phyloP scores from a whole-genome alignment of 768 basidiomycete genomes.

The Aureoboletus auriporus region DNA sequence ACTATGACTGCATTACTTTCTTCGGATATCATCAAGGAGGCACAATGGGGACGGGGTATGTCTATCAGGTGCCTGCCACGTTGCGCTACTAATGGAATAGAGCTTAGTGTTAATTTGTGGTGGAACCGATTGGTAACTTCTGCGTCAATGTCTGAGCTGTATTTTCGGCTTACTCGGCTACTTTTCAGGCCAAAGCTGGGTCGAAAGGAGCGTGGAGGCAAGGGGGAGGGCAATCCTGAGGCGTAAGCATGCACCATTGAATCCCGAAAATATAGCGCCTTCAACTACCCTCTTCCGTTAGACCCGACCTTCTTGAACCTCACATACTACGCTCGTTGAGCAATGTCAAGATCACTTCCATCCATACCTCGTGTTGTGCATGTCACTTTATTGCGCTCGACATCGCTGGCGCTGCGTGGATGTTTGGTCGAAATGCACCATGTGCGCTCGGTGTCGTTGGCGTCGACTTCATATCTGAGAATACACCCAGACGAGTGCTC shows the following conservation, averaged over 20 bases:
- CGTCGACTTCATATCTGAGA: conserved; percentile 64
- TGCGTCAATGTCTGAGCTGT: neutral
- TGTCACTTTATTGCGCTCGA: conserved; percentile 79
- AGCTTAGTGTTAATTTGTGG: conserved; percentile 74
- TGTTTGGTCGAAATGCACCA: conserved; percentile 83
- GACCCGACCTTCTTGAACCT: conserved; percentile 84
- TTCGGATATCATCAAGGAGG: conserved; percentile 24
- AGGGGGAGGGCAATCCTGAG: conserved; percentile 39
- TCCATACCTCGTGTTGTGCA: conserved; percentile 72
- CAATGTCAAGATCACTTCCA: conserved; percentile 68
- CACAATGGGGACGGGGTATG: conserved; percentile 44
- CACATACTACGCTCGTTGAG: conserved; percentile 85
- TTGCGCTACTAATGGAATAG: conserved; percentile 13
- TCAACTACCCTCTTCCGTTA: conserved; percentile 25
- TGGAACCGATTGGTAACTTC: conserved; percentile 75
- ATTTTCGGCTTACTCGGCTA: conserved; percentile 8
- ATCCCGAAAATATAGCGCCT: conserved; percentile 1
- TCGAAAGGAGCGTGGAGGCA: conserved; percentile 61
- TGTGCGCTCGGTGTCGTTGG: conserved; percentile 59
- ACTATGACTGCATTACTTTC: conserved; percentile 27
- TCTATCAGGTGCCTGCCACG: conserved; percentile 7
- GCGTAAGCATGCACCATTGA: conserved; percentile 22
- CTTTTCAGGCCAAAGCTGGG: conserved; percentile 67
- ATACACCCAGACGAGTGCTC: conserved; percentile 59
- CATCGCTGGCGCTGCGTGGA: conserved; percentile 75